Conservation (phyloP, 768 basidiomycete genomes). For the Rhodotorula graminis region DNA sequence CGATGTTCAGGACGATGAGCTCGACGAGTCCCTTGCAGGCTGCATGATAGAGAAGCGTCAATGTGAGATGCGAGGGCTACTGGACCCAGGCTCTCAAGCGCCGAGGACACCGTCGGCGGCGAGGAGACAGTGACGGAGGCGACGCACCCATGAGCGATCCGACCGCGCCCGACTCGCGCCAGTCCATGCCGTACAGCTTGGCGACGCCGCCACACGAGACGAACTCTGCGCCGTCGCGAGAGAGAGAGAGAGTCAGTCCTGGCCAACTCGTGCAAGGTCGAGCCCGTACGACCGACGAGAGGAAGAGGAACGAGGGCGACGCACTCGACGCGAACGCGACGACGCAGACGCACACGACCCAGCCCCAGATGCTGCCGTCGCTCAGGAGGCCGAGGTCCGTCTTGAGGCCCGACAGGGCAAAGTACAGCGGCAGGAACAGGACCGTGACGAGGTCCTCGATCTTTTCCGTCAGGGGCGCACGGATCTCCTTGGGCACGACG, state of each 20-base stretch:
- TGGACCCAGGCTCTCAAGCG: too few relatives aligned
- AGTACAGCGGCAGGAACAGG: constrained; percentile 56
- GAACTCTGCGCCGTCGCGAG: constrained; percentile 53
- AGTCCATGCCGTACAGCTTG: constrained; percentile 60
- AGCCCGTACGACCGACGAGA: too few relatives aligned
- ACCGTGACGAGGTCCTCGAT: constrained; percentile 65
- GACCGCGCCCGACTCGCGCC: constrained; percentile 73
- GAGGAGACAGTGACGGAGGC: background rate
- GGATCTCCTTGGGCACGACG: constrained; percentile 76
- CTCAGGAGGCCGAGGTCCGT: constrained; percentile 76
- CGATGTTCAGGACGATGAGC: constrained; percentile 86
- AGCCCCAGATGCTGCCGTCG: constrained; percentile 73
- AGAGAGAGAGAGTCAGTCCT: too few relatives aligned
- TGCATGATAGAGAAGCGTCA: background rate
- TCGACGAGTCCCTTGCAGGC: constrained; percentile 67
- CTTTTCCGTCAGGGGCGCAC: constrained; percentile 69
- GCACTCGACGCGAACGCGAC: constrained; percentile 65
- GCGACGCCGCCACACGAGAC: constrained; percentile 62
- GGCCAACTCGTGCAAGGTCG: too few relatives aligned
- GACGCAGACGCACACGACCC: constrained; percentile 64
- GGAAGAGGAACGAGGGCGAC: background rate
- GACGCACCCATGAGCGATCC: constrained; percentile 66
- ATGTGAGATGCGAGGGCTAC: too few relatives aligned
- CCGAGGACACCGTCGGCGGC: too few relatives aligned
- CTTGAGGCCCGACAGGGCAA: constrained; percentile 73